Conservation (phyloP, 2,329 filamentous ascomycete genomes). For the Cladosporium austrohemisphaericum region DNA sequence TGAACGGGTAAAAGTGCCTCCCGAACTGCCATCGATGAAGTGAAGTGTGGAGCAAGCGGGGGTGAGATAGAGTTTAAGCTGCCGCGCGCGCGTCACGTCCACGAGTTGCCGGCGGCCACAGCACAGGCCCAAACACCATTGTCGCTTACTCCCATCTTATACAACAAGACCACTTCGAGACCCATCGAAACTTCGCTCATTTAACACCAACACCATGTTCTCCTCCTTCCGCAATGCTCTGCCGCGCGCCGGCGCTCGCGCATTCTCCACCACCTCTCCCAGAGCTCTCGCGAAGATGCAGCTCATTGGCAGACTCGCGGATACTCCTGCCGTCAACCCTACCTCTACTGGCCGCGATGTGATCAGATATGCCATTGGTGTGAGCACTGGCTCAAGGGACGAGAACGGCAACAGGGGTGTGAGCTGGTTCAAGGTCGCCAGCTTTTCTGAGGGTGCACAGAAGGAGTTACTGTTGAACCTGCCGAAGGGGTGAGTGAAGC, state of each 20-base stretch:
- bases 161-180: neutral
- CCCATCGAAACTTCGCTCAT: neutral
- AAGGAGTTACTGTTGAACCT: conserved; percentile 70
- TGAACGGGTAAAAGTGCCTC: too few relatives aligned
- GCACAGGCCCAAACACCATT: too few relatives aligned
- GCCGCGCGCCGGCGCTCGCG: conserved; percentile 50
- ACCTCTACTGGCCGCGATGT: conserved; percentile 70
- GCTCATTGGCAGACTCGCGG: conserved; percentile 79
- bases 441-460: conserved; percentile 63
- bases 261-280: conserved; percentile 68
- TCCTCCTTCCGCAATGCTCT: conserved; percentile 9
- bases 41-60: too few relatives aligned
- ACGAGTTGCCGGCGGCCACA: too few relatives aligned
- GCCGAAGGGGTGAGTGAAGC: conserved; percentile 71
- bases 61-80: too few relatives aligned
- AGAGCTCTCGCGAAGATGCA: conserved; percentile 73
- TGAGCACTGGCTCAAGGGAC: conserved; percentile 62
- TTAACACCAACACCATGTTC: neutral
- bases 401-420: conserved; percentile 64
- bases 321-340: conserved; percentile 69
- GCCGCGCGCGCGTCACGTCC: too few relatives aligned
- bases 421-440: conserved; percentile 79
- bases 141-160: too few relatives aligned
- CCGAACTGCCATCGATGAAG: too few relatives aligned
- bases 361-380: conserved; percentile 73